These are phyloP conservation scores for Agrocybe chaxingu DNA, from an alignment of 768 basidiomycete genomes.

Conservation along the genomic window DNA sequence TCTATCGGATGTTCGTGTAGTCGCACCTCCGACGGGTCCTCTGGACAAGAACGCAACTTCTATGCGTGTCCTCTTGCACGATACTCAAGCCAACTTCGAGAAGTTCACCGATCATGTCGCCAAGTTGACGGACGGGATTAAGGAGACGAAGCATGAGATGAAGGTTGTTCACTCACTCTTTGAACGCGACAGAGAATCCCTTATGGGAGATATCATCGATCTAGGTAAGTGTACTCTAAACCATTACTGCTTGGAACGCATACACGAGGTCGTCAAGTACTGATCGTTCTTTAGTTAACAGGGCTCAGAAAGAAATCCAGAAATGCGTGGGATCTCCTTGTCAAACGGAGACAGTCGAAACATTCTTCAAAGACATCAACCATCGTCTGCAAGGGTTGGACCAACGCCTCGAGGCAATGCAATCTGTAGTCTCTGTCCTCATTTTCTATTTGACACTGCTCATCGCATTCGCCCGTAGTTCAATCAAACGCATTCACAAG, in stretches of 20 bases:
- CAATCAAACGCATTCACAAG: constrained; percentile 42
- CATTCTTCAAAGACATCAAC: constrained; percentile 38
- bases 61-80: constrained; percentile 68
- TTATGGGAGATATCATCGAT: constrained; percentile 53
- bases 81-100: constrained; percentile 71
- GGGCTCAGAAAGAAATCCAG: constrained; percentile 60
- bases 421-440: constrained; percentile 33
- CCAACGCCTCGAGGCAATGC: constrained; percentile 55
- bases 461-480: constrained; percentile 27
- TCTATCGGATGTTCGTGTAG: constrained; percentile 18
- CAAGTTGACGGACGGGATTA: constrained; percentile 45
- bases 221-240: constrained; percentile 38
- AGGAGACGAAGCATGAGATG: constrained; percentile 52
- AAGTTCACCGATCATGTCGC: constrained; percentile 58
- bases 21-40: constrained; percentile 42
- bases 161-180: constrained; percentile 52
- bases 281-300: constrained; percentile 43
- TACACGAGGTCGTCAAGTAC: constrained; percentile 2
- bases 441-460: constrained; percentile 1
- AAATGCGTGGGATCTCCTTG: constrained; percentile 55
- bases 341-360: constrained; percentile 39
- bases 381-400: constrained; percentile 43
- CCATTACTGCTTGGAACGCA: not conserved
- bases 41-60: constrained; percentile 67
- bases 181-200: constrained; percentile 54